Conservation (phyloP, 306 rosid species). For the Prunus campanulata region DNA sequence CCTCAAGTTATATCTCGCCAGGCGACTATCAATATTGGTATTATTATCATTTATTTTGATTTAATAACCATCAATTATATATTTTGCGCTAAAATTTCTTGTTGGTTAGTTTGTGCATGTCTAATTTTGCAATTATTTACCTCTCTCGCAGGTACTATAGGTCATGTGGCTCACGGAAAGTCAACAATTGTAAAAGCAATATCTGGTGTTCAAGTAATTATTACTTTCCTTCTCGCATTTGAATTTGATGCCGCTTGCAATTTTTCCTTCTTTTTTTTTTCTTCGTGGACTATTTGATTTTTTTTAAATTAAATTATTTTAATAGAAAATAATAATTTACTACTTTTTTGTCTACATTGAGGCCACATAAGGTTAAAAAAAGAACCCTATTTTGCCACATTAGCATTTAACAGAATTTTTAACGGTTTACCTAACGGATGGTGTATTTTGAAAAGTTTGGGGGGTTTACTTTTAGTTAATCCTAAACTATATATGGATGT, state of each 20-base stretch:
- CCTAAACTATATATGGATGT: too few species aligned
- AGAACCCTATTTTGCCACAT: too few species aligned
- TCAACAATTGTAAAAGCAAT: slow-evolving; percentile 95
- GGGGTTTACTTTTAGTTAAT: too few species aligned
- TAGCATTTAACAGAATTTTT: too few species aligned
- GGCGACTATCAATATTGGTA: slow-evolving; percentile 93
- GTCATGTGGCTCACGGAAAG: slow-evolving; percentile 99
- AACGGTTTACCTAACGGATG: too few species aligned
- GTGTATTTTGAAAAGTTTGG: too few species aligned
- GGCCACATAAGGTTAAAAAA: too few species aligned
- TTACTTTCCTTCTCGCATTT: neutral
- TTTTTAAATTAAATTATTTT: too few species aligned
- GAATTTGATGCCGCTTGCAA: neutral
- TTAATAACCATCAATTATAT: neutral
- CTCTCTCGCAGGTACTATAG: slow-evolving; percentile 70
- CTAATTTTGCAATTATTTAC: neutral
- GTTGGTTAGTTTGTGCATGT: neutral
- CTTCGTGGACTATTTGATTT: neutral
- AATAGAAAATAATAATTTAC: too few species aligned
- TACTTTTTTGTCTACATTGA: too few species aligned
- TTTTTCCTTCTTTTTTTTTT: neutral
- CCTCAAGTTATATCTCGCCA: slow-evolving; percentile 90
- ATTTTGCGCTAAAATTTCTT: neutral
- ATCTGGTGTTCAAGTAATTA: slow-evolving; percentile 85
- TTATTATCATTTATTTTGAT: neutral